These are phyloP conservation scores for Fusarium circinatum DNA, from an alignment of 2,329 filamentous ascomycete species.

Conservation along the genomic window DNA sequence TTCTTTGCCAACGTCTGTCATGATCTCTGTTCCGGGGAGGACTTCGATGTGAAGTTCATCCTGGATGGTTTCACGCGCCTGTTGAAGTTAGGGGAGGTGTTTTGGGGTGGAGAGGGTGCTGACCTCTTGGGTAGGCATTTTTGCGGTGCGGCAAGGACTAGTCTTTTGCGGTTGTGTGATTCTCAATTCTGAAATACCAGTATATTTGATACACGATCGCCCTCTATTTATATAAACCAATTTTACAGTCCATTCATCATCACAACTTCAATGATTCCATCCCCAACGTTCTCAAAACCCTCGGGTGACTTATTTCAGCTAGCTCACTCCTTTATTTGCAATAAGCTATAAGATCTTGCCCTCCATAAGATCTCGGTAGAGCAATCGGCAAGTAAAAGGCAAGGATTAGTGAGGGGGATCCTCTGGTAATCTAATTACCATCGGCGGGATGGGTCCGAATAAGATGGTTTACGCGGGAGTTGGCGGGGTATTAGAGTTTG, in stretches of 20 bases:
- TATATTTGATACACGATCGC: fast-evolving
- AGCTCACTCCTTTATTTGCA: neutral
- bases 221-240: neutral
- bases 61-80: conserved; percentile 11
- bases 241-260: fast-evolving
- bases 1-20: conserved; percentile 31
- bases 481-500: conserved; percentile 10
- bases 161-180: fast-evolving
- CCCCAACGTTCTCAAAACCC: neutral
- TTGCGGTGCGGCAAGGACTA: neutral
- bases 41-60: conserved; percentile 33
- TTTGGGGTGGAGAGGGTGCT: neutral
- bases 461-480: neutral
- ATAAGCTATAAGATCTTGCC: too few species aligned
- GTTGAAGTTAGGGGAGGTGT: neutral
- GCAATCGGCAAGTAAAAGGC: neutral
- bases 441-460: neutral
- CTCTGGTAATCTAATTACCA: neutral
- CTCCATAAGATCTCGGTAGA: neutral
- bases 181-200: fast-evolving
- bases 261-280: neutral
- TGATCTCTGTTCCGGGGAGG: conserved; percentile 31
- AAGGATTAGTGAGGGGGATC: neutral
- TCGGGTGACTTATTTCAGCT: neutral
- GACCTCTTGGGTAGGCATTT: neutral